Conservation (phyloP, 2,329 filamentous ascomycete species). For the Pestalotiopsis sp. region DNA sequence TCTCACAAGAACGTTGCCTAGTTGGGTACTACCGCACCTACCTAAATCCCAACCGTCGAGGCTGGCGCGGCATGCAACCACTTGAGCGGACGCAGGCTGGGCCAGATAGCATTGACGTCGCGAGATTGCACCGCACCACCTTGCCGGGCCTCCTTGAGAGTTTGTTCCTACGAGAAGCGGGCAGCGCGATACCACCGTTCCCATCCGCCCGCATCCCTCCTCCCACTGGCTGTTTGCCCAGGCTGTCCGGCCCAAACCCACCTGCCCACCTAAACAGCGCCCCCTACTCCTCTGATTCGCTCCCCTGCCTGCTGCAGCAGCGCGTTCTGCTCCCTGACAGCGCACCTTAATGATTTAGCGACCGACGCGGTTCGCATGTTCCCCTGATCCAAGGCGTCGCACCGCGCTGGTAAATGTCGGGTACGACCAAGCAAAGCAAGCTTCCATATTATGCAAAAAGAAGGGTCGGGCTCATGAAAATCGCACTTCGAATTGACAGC, state of each 20-base stretch:
- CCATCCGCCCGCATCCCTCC: neutral
- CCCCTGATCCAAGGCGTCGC: neutral
- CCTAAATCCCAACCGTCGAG: neutral
- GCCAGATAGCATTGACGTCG: neutral
- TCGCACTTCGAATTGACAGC: neutral
- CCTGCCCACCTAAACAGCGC: neutral
- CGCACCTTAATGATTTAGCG: neutral
- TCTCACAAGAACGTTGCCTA: too few species aligned
- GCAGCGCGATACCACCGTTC: neutral
- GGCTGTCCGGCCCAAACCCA: neutral
- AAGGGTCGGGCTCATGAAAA: neutral
- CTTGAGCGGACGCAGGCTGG: neutral
- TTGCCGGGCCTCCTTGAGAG: neutral
- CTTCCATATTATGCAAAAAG: neutral
- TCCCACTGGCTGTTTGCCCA: neutral
- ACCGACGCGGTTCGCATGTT: neutral
- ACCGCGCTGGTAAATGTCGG: neutral
- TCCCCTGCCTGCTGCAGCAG: neutral
- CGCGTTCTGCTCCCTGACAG: neutral
- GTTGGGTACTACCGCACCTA: too few species aligned
- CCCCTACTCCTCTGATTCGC: conserved; percentile 9
- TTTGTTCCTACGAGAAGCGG: neutral
- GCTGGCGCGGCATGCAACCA: neutral
- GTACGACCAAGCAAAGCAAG: neutral
- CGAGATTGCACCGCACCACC: neutral